Evolutionary conservation across 139 green algal genomes (phyloP).

Genomic region (Haematococcus lacustris): DNA sequence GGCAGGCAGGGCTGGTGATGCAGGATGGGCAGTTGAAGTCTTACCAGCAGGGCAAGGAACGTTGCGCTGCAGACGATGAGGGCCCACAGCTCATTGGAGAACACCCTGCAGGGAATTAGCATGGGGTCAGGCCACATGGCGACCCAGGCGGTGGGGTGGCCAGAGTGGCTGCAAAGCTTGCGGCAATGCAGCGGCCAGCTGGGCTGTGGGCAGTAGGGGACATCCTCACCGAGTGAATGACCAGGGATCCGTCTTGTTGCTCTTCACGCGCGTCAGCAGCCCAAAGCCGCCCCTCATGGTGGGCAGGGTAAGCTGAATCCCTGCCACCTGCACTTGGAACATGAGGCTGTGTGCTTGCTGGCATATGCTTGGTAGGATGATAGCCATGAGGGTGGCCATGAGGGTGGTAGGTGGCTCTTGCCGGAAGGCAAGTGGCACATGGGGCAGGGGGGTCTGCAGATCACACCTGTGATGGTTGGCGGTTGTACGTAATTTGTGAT

Average conservation of each 20-base stretch:
- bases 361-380: background rate
- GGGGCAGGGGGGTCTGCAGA: background rate
- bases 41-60: background rate
- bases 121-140: background rate
- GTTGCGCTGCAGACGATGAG: background rate
- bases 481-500: background rate
- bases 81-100: background rate
- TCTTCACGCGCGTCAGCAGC: background rate
- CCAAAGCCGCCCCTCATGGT: background rate
- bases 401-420: background rate
- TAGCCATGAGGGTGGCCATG: background rate
- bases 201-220: too few species aligned
- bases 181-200: background rate
- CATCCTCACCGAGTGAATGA: background rate
- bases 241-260: background rate
- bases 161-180: background rate
- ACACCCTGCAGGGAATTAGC: background rate
- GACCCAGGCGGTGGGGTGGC: background rate
- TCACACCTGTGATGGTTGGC: background rate
- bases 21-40: too few species aligned
- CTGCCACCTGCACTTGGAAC: background rate
- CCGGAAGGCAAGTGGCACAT: background rate
- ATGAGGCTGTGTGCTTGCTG: background rate
- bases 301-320: background rate
- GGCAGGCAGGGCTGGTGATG: too few species aligned